These are phyloP conservation scores for Larix kaempferi DNA, from an alignment of 75 land plant genomes.

Conservation along the genomic window DNA sequence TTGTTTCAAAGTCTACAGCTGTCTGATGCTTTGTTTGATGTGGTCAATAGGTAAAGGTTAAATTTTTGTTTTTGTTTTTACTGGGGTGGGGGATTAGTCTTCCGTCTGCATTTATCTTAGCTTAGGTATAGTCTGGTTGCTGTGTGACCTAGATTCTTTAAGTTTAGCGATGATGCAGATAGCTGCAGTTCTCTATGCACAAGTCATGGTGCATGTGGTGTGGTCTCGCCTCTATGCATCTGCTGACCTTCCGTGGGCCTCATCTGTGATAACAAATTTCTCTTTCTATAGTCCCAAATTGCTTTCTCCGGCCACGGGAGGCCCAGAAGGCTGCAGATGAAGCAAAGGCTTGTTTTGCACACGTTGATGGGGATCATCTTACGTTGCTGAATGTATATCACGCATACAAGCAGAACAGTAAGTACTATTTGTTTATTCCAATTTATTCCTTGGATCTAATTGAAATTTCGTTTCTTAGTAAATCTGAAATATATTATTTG, in stretches of 20 bases:
- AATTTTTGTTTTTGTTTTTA: neutral
- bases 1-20: neutral
- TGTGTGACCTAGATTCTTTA: conserved; percentile 8
- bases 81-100: neutral
- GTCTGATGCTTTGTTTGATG: neutral
- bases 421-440: conserved; percentile 2
- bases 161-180: conserved; percentile 14
- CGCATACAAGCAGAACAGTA: conserved; percentile 59
- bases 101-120: neutral
- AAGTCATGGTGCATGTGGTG: conserved; percentile 10
- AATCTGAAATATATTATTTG: neutral
- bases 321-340: conserved; percentile 67
- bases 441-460: neutral
- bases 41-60: neutral
- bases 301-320: conserved; percentile 62
- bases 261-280: conserved; percentile 41
- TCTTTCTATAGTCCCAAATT: conserved; percentile 50
- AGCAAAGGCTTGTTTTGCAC: conserved; percentile 57
- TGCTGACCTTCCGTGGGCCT: conserved; percentile 58
- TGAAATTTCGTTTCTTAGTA: neutral
- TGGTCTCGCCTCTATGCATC: conserved; percentile 47
- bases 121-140: conserved; percentile 1
- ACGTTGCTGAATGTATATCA: conserved; percentile 58
- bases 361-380: conserved; percentile 57
- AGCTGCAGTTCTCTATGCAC: conserved; percentile 19